These are phyloP conservation scores for Jackrogersella multiformis DNA, from an alignment of 495 filamentous ascomycete genomes.

Conservation along the genomic window DNA sequence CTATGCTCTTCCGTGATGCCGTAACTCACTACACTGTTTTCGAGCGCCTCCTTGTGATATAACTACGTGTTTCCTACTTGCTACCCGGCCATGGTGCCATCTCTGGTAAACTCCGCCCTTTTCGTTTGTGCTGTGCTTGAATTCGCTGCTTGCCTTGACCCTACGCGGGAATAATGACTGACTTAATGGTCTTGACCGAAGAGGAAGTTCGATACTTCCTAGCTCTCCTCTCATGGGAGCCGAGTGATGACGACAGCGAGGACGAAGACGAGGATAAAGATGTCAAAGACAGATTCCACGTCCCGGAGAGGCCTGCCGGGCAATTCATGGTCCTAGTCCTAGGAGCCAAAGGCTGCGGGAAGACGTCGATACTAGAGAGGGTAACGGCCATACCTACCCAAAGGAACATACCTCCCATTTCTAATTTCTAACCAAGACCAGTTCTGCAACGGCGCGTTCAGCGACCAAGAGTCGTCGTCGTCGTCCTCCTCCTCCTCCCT, in stretches of 20 bases:
- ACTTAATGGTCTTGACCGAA: slow-evolving; percentile 49
- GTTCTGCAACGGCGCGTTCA: slow-evolving; percentile 48
- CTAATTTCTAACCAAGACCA: slow-evolving; percentile 26
- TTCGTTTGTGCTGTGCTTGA: not conserved
- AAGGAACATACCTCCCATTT: not conserved
- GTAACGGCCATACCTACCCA: slow-evolving; percentile 31
- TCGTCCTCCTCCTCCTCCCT: too few species aligned
- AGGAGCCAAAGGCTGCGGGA: slow-evolving; percentile 53
- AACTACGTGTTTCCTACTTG: slow-evolving; percentile 8
- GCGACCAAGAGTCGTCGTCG: too few species aligned
- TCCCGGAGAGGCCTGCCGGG: slow-evolving; percentile 36
- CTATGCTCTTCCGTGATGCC: slow-evolving; percentile 18
- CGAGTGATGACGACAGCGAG: slow-evolving; percentile 26
- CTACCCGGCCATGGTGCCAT: slow-evolving; percentile 1
- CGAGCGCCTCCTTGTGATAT: slow-evolving; percentile 14
- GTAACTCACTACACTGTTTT: not conserved
- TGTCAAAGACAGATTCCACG: not conserved
- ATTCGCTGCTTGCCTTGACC: not conserved
- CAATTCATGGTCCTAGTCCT: slow-evolving; percentile 55
- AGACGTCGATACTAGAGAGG: slow-evolving; percentile 53
- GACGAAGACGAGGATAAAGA: slow-evolving; percentile 8
- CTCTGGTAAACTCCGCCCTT: not conserved
- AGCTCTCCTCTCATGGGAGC: slow-evolving; percentile 55
- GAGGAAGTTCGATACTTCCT: slow-evolving; percentile 56
- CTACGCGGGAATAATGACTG: slow-evolving; percentile 3